Percentiles rank a stretch among this genome's conserved stretches.
Conservation (phyloP, 306 rosid species). For the Gillenia trifoliata region DNA sequence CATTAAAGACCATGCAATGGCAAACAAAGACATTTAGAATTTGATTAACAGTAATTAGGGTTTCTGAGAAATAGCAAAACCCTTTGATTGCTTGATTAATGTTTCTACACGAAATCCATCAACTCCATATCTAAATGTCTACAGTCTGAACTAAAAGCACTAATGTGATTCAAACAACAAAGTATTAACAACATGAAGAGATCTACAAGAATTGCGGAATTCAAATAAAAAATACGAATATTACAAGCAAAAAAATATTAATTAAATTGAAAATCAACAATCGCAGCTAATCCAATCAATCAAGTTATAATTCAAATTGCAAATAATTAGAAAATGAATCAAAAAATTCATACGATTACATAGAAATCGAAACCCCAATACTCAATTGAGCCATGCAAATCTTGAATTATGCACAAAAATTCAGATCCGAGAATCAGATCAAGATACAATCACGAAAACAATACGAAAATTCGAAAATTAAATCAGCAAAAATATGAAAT, state of each 20-base stretch:
- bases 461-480: background rate
- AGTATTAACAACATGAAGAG: background rate
- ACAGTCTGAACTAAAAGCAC: background rate
- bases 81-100: background rate
- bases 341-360: too few relatives aligned
- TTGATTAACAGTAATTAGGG: background rate
- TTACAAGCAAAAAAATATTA: background rate
- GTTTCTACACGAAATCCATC: background rate
- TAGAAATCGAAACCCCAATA: background rate
- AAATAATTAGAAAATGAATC: too few relatives aligned
- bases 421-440: slow-evolving; percentile 2
- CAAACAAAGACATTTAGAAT: background rate
- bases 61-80: background rate
- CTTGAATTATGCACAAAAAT: background rate
- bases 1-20: background rate
- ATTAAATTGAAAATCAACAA: background rate
- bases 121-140: background rate
- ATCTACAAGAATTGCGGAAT: background rate
- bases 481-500: background rate
- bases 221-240: background rate
- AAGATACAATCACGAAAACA: background rate
- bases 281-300: background rate
- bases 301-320: background rate
- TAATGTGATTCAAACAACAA: background rate
- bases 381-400: background rate